Evolutionary conservation across 2,329 filamentous ascomycete genomes (phyloP).

Genomic region (Fusarium camptoceras): DNA sequence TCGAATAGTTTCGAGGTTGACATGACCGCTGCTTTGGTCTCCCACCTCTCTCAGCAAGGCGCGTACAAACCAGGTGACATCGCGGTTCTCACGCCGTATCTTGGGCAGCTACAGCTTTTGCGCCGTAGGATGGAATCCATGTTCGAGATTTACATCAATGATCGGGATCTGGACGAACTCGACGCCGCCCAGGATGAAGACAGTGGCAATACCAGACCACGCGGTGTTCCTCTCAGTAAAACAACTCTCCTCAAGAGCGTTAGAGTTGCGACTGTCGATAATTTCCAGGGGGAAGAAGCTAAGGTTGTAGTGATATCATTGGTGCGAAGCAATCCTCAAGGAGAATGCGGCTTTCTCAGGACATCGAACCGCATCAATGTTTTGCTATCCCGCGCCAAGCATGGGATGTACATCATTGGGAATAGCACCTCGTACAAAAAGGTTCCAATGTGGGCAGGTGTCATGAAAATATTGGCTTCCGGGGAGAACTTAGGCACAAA

Average conservation of each 20-base stretch:
- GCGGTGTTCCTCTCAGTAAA: not conserved
- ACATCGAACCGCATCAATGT: conserved; percentile 4
- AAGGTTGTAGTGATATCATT: conserved; percentile 1
- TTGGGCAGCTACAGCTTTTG: conserved; percentile 3
- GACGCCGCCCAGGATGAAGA: not conserved
- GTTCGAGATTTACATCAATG: conserved; percentile 6
- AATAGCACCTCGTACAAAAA: not conserved
- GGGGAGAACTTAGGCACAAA: not conserved
- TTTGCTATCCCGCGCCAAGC: not conserved
- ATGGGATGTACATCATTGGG: conserved; percentile 8
- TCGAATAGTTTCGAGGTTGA: not conserved
- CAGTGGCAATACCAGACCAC: no score
- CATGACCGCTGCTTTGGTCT: not conserved
- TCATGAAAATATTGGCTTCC: not conserved
- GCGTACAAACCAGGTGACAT: conserved; percentile 1
- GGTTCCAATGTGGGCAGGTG: not conserved
- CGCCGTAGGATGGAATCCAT: conserved; percentile 9
- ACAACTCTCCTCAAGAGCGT: conserved; percentile 5
- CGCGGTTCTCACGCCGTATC: conserved; percentile 5
- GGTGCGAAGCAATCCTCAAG: not conserved
- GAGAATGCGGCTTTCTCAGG: conserved; percentile 1
- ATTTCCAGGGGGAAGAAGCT: conserved; percentile 9
- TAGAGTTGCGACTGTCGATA: conserved; percentile 7
- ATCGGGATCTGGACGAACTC: not conserved
- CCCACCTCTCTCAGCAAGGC: not conserved